Conservation (phyloP, 176 grass and related monocot genomes). For the Pharus latifolius region DNA sequence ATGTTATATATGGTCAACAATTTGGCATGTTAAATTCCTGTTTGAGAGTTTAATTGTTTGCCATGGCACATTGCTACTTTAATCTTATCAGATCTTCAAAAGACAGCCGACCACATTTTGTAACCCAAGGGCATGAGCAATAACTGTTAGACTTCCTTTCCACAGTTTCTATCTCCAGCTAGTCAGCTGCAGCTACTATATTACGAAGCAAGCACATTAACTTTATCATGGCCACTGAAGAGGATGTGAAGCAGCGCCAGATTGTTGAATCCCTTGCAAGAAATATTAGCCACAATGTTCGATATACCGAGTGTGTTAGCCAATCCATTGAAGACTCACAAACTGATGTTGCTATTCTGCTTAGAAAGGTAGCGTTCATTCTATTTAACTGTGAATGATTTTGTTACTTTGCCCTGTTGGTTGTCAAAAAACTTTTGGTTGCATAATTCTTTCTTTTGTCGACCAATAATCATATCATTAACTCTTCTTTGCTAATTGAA, state of each 20-base stretch:
- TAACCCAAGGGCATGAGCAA: not conserved
- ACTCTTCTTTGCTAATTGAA: too few species aligned
- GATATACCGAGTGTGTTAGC: conserved; percentile 91
- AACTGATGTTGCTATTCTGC: conserved; percentile 87
- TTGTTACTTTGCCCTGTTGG: not conserved
- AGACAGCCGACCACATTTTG: not conserved
- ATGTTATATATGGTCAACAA: not conserved
- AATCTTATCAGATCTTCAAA: not conserved
- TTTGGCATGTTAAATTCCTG: not conserved
- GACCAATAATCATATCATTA: too few species aligned
- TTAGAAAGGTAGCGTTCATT: conserved; percentile 57
- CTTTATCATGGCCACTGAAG: too few species aligned
- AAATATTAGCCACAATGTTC: conserved; percentile 90
- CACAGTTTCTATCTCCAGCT: not conserved
- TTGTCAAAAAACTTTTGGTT: not conserved
- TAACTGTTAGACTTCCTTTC: not conserved
- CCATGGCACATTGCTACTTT: not conserved
- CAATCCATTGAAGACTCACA: conserved; percentile 99
- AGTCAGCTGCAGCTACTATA: not conserved
- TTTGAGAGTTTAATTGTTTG: not conserved
- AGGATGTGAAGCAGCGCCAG: not conserved
- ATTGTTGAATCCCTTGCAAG: conserved; percentile 46
- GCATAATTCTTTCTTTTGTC: too few species aligned
- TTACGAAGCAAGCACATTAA: not conserved
- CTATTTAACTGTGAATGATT: not conserved